Base-by-base conservation (phyloP, 2,329 filamentous ascomycete species). In the Cladosporium sp. region DNA sequence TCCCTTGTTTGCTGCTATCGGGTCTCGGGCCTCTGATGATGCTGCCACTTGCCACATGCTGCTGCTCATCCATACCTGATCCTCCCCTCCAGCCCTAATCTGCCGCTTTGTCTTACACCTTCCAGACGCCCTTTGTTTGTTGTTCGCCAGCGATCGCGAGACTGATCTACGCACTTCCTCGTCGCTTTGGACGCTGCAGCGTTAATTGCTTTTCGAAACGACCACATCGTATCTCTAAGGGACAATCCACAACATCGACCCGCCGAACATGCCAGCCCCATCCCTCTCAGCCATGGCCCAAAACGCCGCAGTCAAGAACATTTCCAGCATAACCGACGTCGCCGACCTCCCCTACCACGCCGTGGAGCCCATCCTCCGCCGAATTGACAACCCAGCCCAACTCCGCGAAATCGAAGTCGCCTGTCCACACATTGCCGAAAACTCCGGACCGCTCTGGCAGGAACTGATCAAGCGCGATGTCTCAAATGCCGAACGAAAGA, bases 391-490 rank as follows among this genome's bases (percentile, higher is more conserved):
- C 69, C 88, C 93, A 1, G 80, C 85, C 53, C 93, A 96, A 76
- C 86, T 98, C 35, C 79, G 81, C 69, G 77, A 84, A 65, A 84
- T 97, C 66, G 93, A 97, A 79, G 68, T 84, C 60, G 88, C 88
- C 73, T 93, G 89, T 5, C 91, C 92, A 0, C 91, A 96, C 69
- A 84, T 97, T 61, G 82, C 86, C 67, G 87, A 87, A 44, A 83
- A 90, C 65, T 88, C 88, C 46, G 84, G 81, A 23, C 90, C 93
- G 71, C 81, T 94, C 67, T 97, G 94, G 94, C 79, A 87, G 50
- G 85, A 86, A 31, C 86, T 97, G 73, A 95, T 98, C 77, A 85
- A 86, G 61, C 86, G 88, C 57, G 88, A 97, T 72, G 91, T 97
- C 68, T 88, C 88, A 1, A 80, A 86, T 65, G 89, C 88, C 77